A percentile compares a stretch with the other conserved stretches of the same genome.
These are phyloP conservation scores for Saccharomycopsis babjevae DNA, from an alignment of 805 yeast species.

Conservation along the genomic window DNA sequence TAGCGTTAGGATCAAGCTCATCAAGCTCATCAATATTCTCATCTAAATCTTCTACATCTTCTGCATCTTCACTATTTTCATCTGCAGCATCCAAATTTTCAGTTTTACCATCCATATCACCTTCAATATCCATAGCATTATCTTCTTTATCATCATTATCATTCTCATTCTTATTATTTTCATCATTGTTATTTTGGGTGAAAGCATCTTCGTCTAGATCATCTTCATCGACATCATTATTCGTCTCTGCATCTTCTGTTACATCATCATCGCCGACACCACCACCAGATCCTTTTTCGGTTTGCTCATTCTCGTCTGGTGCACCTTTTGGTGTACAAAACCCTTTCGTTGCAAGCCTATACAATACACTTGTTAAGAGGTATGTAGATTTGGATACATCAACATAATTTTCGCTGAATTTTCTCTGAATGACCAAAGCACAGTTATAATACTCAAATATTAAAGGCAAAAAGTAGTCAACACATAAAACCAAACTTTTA, in stretches of 20 bases:
- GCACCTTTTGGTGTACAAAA: constrained; percentile 84
- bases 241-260: constrained; percentile 64
- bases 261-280: constrained; percentile 86
- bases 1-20: constrained; percentile 86
- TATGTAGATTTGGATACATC: constrained; percentile 53
- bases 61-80: constrained; percentile 40
- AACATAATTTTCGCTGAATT: constrained; percentile 38
- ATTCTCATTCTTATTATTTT: constrained; percentile 55
- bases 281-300: constrained; percentile 32
- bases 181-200: constrained; percentile 47
- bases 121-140: constrained; percentile 89
- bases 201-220: constrained; percentile 64
- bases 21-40: constrained; percentile 85
- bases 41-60: constrained; percentile 61
- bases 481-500: neutral
- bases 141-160: constrained; percentile 48
- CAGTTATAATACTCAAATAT: constrained; percentile 44
- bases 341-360: constrained; percentile 62
- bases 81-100: constrained; percentile 73
- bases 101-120: constrained; percentile 91
- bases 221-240: constrained; percentile 82
- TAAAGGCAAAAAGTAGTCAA: constrained; percentile 47
- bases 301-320: constrained; percentile 51
- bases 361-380: constrained; percentile 44
- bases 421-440: constrained; percentile 22